Conservation (phyloP, 176 grass and related monocot genomes). For the Bolboschoenus planiculmis region DNA sequence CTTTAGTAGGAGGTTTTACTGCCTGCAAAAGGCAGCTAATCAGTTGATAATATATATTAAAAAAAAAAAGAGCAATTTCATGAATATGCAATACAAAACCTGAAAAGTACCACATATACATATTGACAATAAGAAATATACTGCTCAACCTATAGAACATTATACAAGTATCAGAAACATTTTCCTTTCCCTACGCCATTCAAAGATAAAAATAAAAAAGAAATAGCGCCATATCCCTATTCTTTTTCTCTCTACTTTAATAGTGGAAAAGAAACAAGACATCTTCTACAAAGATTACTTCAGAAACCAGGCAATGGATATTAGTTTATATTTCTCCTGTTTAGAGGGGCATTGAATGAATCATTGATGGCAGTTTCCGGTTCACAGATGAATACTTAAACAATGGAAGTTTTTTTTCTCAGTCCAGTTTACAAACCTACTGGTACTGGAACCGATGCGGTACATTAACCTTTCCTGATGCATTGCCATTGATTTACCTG, state of each 20-base stretch:
- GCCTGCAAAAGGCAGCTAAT: conserved; percentile 1
- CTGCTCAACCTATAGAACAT: background rate
- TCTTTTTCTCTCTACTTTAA: background rate
- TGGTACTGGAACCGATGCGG: background rate
- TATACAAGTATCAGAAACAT: background rate
- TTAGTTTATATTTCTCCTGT: background rate
- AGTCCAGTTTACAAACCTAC: too few relatives aligned
- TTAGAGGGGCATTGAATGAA: too few relatives aligned
- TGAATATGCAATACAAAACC: background rate
- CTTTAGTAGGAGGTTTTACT: conserved; percentile 52
- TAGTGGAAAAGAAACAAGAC: background rate
- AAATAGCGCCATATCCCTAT: background rate
- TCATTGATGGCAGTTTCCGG: background rate
- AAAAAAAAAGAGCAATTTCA: background rate
- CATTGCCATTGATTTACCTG: background rate
- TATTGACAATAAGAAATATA: background rate
- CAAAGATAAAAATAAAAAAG: background rate
- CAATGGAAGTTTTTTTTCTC: too few relatives aligned
- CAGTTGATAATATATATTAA: conserved; percentile 2
- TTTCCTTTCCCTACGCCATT: background rate
- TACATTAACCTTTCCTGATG: background rate
- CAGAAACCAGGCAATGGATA: background rate
- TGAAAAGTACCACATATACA: conserved; percentile 12
- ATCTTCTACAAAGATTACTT: background rate
- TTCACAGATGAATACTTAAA: too few relatives aligned